Base-by-base conservation (phyloP, 441 rosid genomes). In the Viola pubescens region DNA sequence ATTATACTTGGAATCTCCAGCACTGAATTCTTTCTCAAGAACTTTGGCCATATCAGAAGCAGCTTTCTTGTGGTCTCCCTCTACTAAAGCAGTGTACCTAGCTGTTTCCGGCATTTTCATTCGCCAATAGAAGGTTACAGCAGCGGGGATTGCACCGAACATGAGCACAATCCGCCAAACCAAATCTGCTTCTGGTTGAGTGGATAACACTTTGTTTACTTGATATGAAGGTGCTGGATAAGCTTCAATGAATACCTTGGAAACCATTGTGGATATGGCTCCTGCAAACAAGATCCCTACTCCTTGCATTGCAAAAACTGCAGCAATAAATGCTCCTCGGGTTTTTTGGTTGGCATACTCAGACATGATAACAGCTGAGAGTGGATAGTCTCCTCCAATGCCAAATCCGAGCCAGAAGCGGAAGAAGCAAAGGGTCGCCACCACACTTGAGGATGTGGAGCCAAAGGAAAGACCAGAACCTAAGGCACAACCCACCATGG, bases 21-120 rank as follows among this genome's bases (percentile, higher is more conserved):
- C 34, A 1, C 13, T 4, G 14, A 75, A 0, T 9, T 78, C 79
- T 3, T 44, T 13, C 10, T 76, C 78, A 16, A 81, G 77, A 19
- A 81, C 90, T 62, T 60, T 77, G 26, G 81, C 80, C 83, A 82
- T 85, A 39, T 82, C 84, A 0, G 67, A 61, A 12, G 88, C 86
- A 0, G 86, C 91, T 66, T 82, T 75, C 62, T 74, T 67, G n/a
- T 71, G 71, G 68, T 85, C 72, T 44, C 81, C 77, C 37, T 65
- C 68, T 38, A 85, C 86, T 37, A 82, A 63, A 43, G 91, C 91
- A 1, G 91, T 85, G 60, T 77, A 81, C 61, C 87, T 61, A 4
- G 82, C 84, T 0, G 87, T 82, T 70, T 82, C 84, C 0, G 87
- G 87, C 84, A 82, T 82, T 57, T 82, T 82, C 77, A 82, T 73